phyloP scores from a whole-genome alignment of 495 filamentous ascomycete genomes.

The Cercophora sp. region DNA sequence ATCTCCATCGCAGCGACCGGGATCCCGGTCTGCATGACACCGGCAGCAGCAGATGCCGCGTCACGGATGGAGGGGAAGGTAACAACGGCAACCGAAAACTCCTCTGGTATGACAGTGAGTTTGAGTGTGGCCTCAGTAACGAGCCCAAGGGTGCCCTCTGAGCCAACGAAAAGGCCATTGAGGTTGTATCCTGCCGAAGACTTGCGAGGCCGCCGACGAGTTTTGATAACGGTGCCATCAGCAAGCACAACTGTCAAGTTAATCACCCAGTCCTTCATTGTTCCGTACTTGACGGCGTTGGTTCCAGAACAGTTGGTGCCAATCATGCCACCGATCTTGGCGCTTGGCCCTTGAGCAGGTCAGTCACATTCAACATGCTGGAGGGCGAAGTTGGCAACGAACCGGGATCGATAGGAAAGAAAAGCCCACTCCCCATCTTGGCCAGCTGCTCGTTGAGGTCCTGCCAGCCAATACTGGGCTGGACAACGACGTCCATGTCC shows the following conservation, averaged over 20 bases:
- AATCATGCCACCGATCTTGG: constrained; percentile 71
- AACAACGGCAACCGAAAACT: constrained; percentile 70
- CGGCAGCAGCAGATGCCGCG: constrained; percentile 65
- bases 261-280: constrained; percentile 85
- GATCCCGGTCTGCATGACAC: constrained; percentile 66
- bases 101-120: constrained; percentile 67
- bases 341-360: constrained; percentile 48
- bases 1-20: constrained; percentile 79
- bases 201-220: constrained; percentile 67
- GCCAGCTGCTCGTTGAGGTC: constrained; percentile 73
- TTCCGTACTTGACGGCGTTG: constrained; percentile 77
- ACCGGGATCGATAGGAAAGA: constrained; percentile 86
- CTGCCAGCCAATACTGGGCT: constrained; percentile 90
- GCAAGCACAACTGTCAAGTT: constrained; percentile 76
- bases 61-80: constrained; percentile 70
- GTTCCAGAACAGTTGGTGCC: constrained; percentile 78
- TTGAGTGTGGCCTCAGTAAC: constrained; percentile 76
- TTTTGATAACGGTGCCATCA: constrained; percentile 77
- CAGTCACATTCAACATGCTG: constrained; percentile 4
- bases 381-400: constrained; percentile 19
- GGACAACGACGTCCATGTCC: constrained; percentile 90
- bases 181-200: constrained; percentile 80
- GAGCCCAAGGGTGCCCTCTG: constrained; percentile 72
- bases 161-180: constrained; percentile 70
- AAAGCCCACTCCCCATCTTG: constrained; percentile 66